Evolutionary conservation across 202 grass and related monocot genomes (phyloP).

Genomic region (Dendrocalamus latiflorus): DNA sequence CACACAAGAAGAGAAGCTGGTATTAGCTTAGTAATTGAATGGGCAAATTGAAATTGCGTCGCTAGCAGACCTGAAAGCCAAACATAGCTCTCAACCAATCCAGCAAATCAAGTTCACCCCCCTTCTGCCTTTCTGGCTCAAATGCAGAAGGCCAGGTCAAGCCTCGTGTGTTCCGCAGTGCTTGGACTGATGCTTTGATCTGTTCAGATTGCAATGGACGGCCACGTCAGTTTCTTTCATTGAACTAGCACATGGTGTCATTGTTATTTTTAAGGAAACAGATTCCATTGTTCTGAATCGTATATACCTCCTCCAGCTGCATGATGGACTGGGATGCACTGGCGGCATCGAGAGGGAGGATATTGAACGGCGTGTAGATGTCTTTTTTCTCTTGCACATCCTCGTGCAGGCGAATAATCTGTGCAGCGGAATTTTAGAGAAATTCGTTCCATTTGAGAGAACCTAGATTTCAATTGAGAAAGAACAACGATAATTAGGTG

Average conservation of each 20-base stretch:
- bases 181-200: conserved; percentile 84
- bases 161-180: conserved; percentile 55
- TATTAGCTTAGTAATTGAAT: conserved; percentile 10
- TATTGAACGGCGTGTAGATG: conserved; percentile 66
- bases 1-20: conserved; percentile 21
- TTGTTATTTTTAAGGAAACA: conserved; percentile 38
- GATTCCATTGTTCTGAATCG: too few relatives aligned
- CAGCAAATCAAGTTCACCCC: conserved; percentile 73
- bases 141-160: conserved; percentile 80
- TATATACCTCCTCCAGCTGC: too few relatives aligned
- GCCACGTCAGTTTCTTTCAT: not conserved
- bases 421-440: conserved; percentile 20
- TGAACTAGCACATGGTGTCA: conserved; percentile 18
- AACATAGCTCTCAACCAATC: conserved; percentile 98
- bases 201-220: conserved; percentile 28
- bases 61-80: conserved; percentile 80
- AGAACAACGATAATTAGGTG: not conserved
- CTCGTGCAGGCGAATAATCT: conserved; percentile 72
- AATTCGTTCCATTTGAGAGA: conserved; percentile 20
- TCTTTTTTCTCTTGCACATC: conserved; percentile 96
- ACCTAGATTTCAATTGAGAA: conserved; percentile 16
- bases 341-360: too few relatives aligned
- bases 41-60: conserved; percentile 1
- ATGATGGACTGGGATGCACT: too few relatives aligned
- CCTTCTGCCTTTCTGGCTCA: conserved; percentile 82